These are phyloP conservation scores for Chlorella variabilis DNA, from an alignment of 163 green algal species.

Conservation along the genomic window DNA sequence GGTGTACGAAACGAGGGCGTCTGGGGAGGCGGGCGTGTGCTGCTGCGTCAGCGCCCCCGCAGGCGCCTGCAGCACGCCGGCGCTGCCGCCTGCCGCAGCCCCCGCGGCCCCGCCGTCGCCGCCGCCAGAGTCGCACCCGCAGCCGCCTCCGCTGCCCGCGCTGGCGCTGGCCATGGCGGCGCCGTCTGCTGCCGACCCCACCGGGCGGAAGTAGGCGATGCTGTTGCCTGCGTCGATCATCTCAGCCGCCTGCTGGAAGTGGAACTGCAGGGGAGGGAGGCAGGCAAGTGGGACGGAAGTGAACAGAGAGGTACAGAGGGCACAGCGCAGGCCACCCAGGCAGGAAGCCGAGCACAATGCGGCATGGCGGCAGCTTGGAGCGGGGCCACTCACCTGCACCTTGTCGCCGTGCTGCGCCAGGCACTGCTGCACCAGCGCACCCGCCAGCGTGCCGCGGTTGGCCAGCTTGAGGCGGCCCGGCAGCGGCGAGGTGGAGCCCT, in stretches of 20 bases:
- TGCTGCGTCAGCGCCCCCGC: slow-evolving; percentile 3
- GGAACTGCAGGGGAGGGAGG: too few relatives aligned
- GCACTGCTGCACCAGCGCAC: slow-evolving; percentile 31
- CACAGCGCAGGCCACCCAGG: too few relatives aligned
- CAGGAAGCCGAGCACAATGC: too few relatives aligned
- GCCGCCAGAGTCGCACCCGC: not conserved
- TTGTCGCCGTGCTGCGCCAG: slow-evolving; percentile 4
- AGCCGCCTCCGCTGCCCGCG: not conserved
- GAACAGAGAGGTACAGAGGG: too few relatives aligned
- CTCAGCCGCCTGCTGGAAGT: slow-evolving; percentile 19
- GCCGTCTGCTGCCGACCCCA: not conserved
- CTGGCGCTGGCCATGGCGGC: not conserved
- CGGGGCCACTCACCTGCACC: too few relatives aligned
- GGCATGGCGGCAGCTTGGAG: too few relatives aligned
- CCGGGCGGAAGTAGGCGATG: slow-evolving; percentile 7
- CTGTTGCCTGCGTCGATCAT: not conserved
- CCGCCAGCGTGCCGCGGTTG: slow-evolving; percentile 32
- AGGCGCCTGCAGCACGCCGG: not conserved
- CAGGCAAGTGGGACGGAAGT: too few relatives aligned
- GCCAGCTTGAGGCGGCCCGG: slow-evolving; percentile 1
- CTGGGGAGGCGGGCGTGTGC: not conserved
- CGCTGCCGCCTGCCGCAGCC: too few relatives aligned
- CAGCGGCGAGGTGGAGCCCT: not conserved
- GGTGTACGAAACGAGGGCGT: not conserved
- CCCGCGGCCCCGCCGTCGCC: not conserved